phyloP scores from a whole-genome alignment of 495 filamentous ascomycete species.

The Annulohypoxylon stygium region DNA sequence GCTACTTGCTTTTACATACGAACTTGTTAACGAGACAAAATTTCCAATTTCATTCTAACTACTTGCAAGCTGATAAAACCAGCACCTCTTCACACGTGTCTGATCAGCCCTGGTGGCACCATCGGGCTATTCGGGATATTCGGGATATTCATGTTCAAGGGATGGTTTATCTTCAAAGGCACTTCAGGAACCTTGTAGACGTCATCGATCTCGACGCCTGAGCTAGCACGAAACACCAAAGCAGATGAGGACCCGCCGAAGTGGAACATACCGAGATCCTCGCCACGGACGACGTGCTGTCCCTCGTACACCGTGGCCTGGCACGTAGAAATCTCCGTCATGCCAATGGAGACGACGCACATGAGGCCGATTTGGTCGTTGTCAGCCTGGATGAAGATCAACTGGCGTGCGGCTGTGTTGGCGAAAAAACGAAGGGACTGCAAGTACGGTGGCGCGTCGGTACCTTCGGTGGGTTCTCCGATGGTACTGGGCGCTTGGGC shows the following conservation, averaged over 20 bases:
- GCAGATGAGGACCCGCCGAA: conserved; percentile 70
- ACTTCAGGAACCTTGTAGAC: conserved; percentile 23
- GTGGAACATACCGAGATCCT: conserved; percentile 71
- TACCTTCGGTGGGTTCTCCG: conserved; percentile 44
- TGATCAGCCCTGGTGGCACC: conserved; percentile 28
- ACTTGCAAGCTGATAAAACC: conserved; percentile 28
- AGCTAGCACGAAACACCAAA: conserved; percentile 59
- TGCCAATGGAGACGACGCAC: conserved; percentile 67
- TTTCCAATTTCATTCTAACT: conserved; percentile 17
- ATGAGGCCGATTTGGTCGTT: conserved; percentile 69
- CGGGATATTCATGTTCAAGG: conserved; percentile 26
- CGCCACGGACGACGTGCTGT: conserved; percentile 65
- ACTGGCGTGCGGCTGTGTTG: conserved; percentile 59
- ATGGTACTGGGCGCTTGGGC: conserved; percentile 64
- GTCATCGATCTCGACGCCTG: conserved; percentile 27
- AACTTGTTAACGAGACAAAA: conserved; percentile 10
- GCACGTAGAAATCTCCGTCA: conserved; percentile 69
- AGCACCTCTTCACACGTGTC: conserved; percentile 28
- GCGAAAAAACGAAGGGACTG: conserved; percentile 64
- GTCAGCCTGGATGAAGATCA: conserved; percentile 70
- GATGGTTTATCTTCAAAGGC: conserved; percentile 29
- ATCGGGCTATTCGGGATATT: conserved; percentile 11
- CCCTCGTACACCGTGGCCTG: conserved; percentile 57
- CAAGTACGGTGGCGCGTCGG: conserved; percentile 28
- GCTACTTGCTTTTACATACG: conserved; percentile 7